Percentiles rank a stretch among this genome's conserved stretches.
phyloP scores from a whole-genome alignment of 148 eudicot genomes.

The Vaccinium vitisidaea region DNA sequence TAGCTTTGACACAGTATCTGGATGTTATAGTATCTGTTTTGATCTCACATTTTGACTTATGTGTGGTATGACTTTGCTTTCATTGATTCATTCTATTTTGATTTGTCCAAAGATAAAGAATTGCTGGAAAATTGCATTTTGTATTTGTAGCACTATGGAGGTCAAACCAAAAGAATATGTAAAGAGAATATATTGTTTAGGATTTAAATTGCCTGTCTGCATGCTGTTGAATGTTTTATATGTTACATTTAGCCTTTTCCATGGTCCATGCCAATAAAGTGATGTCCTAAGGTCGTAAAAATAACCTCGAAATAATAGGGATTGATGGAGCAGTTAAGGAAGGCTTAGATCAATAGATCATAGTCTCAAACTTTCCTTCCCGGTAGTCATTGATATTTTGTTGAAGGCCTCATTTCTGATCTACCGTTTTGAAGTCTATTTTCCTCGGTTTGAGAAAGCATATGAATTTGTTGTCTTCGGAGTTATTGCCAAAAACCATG shows the following conservation, averaged over 20 bases:
- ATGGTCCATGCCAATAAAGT: neutral
- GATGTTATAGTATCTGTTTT: neutral
- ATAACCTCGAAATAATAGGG: neutral
- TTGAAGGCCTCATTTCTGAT: neutral
- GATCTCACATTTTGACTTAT: neutral
- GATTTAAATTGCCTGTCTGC: neutral
- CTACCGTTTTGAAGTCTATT: neutral
- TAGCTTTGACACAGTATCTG: neutral
- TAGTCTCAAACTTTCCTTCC: neutral
- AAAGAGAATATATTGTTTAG: neutral
- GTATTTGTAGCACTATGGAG: neutral
- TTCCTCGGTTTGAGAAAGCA: neutral
- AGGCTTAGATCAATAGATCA: neutral
- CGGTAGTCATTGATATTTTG: neutral
- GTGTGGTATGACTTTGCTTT: neutral
- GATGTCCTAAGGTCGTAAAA: neutral
- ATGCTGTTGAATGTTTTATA: neutral
- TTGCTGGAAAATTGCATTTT: neutral
- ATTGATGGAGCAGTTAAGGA: neutral
- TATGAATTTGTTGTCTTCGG: neutral
- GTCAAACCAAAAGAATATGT: neutral
- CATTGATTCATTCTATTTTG: neutral
- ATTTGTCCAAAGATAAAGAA: neutral
- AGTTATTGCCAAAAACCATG: neutral
- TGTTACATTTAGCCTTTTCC: neutral